Percentiles rank a stretch among this genome's conserved stretches.
Evolutionary conservation across 768 basidiomycete genomes (phyloP).

Genomic region (Mycena olivaceomarginata): DNA sequence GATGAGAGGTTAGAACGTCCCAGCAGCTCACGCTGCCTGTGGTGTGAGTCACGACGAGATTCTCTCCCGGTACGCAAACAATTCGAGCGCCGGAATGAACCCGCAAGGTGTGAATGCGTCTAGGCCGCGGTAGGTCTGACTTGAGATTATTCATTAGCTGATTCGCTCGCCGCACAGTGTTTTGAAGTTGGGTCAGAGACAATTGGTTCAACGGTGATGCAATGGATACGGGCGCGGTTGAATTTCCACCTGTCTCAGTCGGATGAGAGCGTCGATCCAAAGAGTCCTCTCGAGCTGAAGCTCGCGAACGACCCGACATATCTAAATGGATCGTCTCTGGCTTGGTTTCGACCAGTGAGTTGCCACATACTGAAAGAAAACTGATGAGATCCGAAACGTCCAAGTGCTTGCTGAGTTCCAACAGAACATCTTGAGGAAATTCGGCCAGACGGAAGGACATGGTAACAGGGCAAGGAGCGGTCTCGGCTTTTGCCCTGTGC

Average conservation of each 20-base stretch:
- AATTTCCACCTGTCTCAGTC: not conserved
- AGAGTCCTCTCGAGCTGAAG: not conserved
- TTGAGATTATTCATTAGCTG: not conserved
- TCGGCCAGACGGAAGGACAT: not conserved
- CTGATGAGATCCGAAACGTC: not conserved
- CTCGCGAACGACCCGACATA: not conserved
- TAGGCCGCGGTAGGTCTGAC: not conserved
- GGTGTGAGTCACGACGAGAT: not conserved
- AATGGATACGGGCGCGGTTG: not conserved
- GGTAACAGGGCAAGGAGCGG: not conserved
- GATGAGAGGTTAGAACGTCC: not conserved
- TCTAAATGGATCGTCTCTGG: not conserved
- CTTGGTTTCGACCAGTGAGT: not conserved
- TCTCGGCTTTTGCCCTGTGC: too few relatives aligned
- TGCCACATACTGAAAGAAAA: not conserved
- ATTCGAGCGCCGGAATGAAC: not conserved
- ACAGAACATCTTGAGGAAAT: not conserved
- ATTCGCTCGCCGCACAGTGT: not conserved
- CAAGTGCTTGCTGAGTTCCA: not conserved
- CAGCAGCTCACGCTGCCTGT: not conserved
- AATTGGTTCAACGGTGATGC: not conserved
- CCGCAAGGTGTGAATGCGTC: not conserved
- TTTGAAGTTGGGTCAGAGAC: not conserved
- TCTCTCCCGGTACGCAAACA: not conserved
- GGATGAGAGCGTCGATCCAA: not conserved